Conservation (phyloP, 768 basidiomycete species). For the Tulasnella sp. region DNA sequence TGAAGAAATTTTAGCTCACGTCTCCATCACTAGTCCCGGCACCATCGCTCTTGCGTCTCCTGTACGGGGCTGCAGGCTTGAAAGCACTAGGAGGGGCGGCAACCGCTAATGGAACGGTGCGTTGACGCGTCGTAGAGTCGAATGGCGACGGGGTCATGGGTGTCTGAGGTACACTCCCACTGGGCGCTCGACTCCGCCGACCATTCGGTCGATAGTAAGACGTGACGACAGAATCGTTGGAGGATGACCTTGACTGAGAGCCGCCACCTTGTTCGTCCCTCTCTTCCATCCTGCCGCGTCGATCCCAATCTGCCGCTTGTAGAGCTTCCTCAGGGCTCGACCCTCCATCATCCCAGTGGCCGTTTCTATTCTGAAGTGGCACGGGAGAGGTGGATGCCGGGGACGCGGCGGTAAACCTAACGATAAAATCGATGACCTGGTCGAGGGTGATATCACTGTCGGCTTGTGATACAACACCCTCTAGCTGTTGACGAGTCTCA, state of each 20-base stretch:
- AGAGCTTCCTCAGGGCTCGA: neutral
- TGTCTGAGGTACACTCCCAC: neutral
- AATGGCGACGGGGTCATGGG: constrained; percentile 40
- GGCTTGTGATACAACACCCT: neutral
- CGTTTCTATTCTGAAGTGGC: neutral
- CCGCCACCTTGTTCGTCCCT: neutral
- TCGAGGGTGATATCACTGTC: neutral
- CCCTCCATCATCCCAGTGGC: neutral
- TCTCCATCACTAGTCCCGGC: constrained; percentile 55
- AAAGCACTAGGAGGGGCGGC: constrained; percentile 68
- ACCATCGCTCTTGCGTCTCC: constrained; percentile 64
- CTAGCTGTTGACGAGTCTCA: neutral
- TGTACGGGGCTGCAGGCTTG: constrained; percentile 55
- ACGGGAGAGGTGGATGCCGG: neutral
- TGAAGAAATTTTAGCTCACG: constrained; percentile 32
- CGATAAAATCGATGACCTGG: neutral
- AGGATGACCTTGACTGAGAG: constrained; percentile 10
- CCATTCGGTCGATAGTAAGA: constrained; percentile 11
- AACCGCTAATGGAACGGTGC: constrained; percentile 50
- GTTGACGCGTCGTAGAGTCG: constrained; percentile 57
- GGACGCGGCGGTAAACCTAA: neutral
- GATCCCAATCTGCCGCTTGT: too few relatives aligned
- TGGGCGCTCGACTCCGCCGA: constrained; percentile 3
- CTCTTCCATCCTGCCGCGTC: neutral
- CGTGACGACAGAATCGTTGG: constrained; percentile 11